Evolutionary conservation across 352 stramenopile genomes (phyloP), one percentile per base, ranked within the genome.

Genomic region (Pythium chondricola): DNA sequence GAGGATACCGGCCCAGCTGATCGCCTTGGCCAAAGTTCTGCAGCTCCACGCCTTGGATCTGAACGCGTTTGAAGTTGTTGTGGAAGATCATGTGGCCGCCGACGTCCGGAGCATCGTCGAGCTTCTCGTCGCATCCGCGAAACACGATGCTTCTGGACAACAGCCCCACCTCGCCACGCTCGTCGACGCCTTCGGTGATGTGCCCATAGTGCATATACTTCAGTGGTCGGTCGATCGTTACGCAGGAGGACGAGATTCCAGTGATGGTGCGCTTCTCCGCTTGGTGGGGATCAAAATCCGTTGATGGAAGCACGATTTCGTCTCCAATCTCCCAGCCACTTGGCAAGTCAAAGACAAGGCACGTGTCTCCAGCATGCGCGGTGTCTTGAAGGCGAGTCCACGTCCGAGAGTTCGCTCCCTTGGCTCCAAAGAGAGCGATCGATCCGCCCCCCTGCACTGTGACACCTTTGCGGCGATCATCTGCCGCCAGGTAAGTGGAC

Each of bases 81-180:
- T 63, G 52, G n/a, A 76, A 61, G 35, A 77, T 63, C 40, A 68
- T 61, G 56, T 85, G 74, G 17, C 60, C 65, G 4, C 72, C 72
- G 24, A 76, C 54, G 21, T 60, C 24, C 2, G 59, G 21, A 0
- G 43, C 31, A 4, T 39, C 43, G 30, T 35, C 13, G 7, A 13
- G 45, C 22, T 16, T 31, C 36, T 72, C 66, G 1, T 39, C 50
- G 21, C 64, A 74, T 10, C 70, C 74, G 14, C 71, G 60, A 37
- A 91, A 78, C 9, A 67, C 44, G 32, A 91, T 74, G 46, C 64
- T 85, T 20, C 80, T 61, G 24, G 62, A 63, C 1, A 91, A 58
- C 0, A 86, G 48, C 10, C 67, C 80, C 26, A 91, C 63, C 38
- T 87, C 77, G 20, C 67, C 69, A 10, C 74, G 67, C 52, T 85